Percentiles rank a stretch among this genome's conserved stretches.
phyloP scores from a whole-genome alignment of 768 basidiomycete genomes.

The Dacryopinax spathularia region DNA sequence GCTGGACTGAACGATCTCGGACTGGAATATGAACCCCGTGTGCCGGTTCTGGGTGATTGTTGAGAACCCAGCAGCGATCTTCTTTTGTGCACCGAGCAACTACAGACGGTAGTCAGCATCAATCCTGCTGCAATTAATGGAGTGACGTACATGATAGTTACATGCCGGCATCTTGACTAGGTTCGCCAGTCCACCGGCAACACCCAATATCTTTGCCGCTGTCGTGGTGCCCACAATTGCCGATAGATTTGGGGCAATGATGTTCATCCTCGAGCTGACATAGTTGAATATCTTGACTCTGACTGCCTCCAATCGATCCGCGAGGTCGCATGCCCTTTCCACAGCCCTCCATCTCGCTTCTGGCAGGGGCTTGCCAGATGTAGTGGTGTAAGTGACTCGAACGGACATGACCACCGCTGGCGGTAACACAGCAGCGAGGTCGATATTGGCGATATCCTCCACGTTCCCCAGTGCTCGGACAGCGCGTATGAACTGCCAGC shows the following conservation, averaged over 20 bases:
- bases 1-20: constrained; percentile 69
- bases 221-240: constrained; percentile 97
- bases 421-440: constrained; percentile 64
- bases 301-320: constrained; percentile 74
- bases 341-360: constrained; percentile 67
- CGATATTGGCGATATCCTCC: constrained; percentile 76
- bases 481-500: constrained; percentile 80
- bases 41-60: constrained; percentile 75
- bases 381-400: constrained; percentile 86
- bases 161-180: constrained; percentile 90
- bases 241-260: constrained; percentile 94
- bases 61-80: constrained; percentile 86
- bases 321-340: constrained; percentile 73
- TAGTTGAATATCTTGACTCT: constrained; percentile 87
- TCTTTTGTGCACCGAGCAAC: constrained; percentile 88
- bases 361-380: constrained; percentile 57
- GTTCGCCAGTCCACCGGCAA: constrained; percentile 83
- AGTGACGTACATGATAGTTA: constrained; percentile 70
- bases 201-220: constrained; percentile 94
- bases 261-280: constrained; percentile 97
- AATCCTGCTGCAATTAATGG: background rate
- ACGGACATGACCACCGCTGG: constrained; percentile 91
- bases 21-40: constrained; percentile 94
- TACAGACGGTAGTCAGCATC: constrained; percentile 23
- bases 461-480: constrained; percentile 79